Conservation (phyloP, 2,329 filamentous ascomycete genomes). For the Pezicula neosporulosa region DNA sequence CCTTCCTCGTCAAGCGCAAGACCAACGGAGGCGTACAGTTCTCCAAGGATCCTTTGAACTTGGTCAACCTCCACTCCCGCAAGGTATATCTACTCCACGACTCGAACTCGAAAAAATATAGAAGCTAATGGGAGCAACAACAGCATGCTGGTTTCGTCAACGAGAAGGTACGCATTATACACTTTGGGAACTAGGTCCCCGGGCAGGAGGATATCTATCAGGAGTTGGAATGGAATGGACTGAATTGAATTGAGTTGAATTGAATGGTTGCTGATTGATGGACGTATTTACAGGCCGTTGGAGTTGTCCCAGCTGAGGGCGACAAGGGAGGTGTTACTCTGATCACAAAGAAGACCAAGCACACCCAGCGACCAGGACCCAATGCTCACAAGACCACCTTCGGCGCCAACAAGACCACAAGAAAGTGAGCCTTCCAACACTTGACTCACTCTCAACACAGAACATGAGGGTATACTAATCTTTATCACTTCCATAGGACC, state of each 20-base stretch:
- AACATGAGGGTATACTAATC: slow-evolving; percentile 7
- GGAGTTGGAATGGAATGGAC: neutral
- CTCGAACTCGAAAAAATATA: neutral
- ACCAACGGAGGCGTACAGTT: slow-evolving; percentile 77
- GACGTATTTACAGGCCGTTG: slow-evolving; percentile 58
- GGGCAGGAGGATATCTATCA: neutral
- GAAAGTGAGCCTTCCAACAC: slow-evolving; percentile 65
- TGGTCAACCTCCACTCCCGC: slow-evolving; percentile 85
- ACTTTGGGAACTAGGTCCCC: too few species aligned
- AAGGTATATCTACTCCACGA: slow-evolving; percentile 60
- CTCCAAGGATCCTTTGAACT: slow-evolving; percentile 91
- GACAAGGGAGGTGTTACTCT: slow-evolving; percentile 80
- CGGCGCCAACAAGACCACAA: slow-evolving; percentile 67
- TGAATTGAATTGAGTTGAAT: neutral
- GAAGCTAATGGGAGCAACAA: slow-evolving; percentile 15
- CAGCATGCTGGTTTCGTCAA: slow-evolving; percentile 92
- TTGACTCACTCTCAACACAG: neutral
- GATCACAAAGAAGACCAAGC: slow-evolving; percentile 78
- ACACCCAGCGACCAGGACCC: slow-evolving; percentile 70
- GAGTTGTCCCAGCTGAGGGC: slow-evolving; percentile 58
- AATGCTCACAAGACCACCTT: slow-evolving; percentile 63
- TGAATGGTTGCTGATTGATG: slow-evolving; percentile 15
- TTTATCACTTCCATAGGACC: slow-evolving; percentile 51
- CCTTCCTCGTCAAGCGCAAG: slow-evolving; percentile 89
- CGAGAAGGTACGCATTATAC: slow-evolving; percentile 70